Evolutionary conservation across 768 basidiomycete species (phyloP), one percentile per base, ranked within the genome.

Genomic region (Pulveroboletus ravenelii): DNA sequence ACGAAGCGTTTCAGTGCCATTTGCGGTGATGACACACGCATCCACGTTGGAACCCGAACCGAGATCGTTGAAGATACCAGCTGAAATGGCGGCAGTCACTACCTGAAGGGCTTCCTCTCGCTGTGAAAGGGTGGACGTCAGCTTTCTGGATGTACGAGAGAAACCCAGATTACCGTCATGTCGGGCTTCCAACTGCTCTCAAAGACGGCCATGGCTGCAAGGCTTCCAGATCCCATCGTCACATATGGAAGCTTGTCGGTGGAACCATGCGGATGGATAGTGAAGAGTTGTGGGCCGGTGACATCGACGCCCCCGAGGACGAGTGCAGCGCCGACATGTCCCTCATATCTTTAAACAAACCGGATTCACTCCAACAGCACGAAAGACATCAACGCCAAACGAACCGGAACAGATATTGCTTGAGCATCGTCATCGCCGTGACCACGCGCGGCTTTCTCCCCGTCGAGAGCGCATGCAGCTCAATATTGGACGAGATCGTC

Each of bases 31-130:
- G 58, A 98, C 80, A 68, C 94, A 95, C 1, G 93, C 95, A 68
- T 99, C 96, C 61, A 98, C 82, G 66, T 99, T 98, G n/a, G 91
- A 93, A 38, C 96, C 96, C 1, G 95, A 97, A 4, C 96, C 96
- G 31, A 98, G 82, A 74, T 99, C 96, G 74, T 99, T 98, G 81
- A 96, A 98, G 66, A 99, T 94, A 79, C 96, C 96, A 2, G 92
- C 89, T 20, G 87, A 84, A 61, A 99, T 84, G 41, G 96, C 94
- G 35, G 82, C 77, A 50, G 86, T 82, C 34, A 97, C 93, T 17
- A 98, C 77, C 6, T 74, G 73, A 43, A 98, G 79, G 3, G 93
- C 95, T 23, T 87, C 85, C 37, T 81, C 79, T 36, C 89, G 80
- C 89, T 94, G 68, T 34, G 23, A 12, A 48, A 0, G 45, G 41